phyloP scores from a whole-genome alignment of 768 basidiomycete genomes.

The Russula sp. region DNA sequence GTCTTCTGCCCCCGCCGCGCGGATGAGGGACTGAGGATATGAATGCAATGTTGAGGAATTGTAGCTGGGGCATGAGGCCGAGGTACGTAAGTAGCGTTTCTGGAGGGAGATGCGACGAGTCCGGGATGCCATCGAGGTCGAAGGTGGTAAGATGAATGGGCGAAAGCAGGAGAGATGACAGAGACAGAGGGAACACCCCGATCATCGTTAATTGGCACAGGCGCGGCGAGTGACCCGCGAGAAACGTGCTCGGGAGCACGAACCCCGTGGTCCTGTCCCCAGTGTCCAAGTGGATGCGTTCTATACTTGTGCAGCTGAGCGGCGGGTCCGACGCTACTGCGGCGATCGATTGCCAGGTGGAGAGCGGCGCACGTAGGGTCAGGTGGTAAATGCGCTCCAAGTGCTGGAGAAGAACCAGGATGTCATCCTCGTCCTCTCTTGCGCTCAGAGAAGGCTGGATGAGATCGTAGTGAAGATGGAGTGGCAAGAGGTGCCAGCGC shows the following conservation, averaged over 20 bases:
- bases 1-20: not conserved
- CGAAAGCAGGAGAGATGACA: not conserved
- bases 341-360: not conserved
- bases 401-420: not conserved
- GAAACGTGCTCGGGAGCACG: not conserved
- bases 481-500: not conserved
- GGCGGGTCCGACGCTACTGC: not conserved
- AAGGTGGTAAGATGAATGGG: not conserved
- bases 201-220: not conserved
- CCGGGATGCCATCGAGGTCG: slow-evolving; percentile 4
- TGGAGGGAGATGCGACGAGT: not conserved
- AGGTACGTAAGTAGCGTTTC: not conserved
- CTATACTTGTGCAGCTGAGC: not conserved
- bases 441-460: not conserved
- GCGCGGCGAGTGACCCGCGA: not conserved
- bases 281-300: not conserved
- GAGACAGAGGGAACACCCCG: not conserved
- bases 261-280: not conserved
- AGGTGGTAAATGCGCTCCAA: not conserved
- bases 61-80: not conserved
- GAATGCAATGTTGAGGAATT: not conserved
- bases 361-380: not conserved
- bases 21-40: not conserved
- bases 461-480: slow-evolving; percentile 2
- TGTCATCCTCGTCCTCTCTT: not conserved